Percentiles rank a stretch among this genome's conserved stretches.
phyloP scores from a whole-genome alignment of 805 yeast species.

The Priceomyces medius region DNA sequence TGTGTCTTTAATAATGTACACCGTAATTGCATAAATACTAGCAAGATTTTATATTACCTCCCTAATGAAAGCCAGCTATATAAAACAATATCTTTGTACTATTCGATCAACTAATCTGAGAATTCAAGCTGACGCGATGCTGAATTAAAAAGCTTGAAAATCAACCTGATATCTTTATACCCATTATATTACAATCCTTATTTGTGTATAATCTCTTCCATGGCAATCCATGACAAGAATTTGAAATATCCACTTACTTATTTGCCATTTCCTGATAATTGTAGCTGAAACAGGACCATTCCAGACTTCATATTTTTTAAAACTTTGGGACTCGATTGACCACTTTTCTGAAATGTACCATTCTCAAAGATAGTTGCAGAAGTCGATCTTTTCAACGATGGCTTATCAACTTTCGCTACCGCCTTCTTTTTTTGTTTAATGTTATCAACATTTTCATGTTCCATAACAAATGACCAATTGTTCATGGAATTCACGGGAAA shows the following conservation, averaged over 20 bases:
- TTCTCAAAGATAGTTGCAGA: constrained; percentile 6
- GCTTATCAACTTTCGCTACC: constrained; percentile 4
- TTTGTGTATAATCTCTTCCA: background rate
- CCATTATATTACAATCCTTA: background rate
- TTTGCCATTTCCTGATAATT: constrained; percentile 18
- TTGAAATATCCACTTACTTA: no score
- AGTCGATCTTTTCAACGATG: constrained; percentile 5
- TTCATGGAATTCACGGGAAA: constrained; percentile 16
- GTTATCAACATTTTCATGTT: constrained; percentile 11
- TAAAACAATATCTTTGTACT: background rate
- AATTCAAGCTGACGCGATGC: background rate
- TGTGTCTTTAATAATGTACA: background rate
- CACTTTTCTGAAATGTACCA: constrained; percentile 3
- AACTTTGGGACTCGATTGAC: constrained; percentile 9
- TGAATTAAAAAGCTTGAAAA: background rate
- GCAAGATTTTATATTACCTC: background rate
- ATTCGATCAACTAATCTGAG: constrained; percentile 1
- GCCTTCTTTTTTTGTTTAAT: constrained; percentile 6
- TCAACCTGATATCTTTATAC: background rate
- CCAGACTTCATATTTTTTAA: constrained; percentile 30
- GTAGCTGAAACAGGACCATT: constrained; percentile 23
- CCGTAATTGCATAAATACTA: background rate
- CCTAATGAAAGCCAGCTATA: background rate
- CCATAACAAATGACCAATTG: constrained; percentile 22
- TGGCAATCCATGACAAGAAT: background rate